Conservation (phyloP, 352 stramenopile genomes). For the Phytopythium boreale region DNA sequence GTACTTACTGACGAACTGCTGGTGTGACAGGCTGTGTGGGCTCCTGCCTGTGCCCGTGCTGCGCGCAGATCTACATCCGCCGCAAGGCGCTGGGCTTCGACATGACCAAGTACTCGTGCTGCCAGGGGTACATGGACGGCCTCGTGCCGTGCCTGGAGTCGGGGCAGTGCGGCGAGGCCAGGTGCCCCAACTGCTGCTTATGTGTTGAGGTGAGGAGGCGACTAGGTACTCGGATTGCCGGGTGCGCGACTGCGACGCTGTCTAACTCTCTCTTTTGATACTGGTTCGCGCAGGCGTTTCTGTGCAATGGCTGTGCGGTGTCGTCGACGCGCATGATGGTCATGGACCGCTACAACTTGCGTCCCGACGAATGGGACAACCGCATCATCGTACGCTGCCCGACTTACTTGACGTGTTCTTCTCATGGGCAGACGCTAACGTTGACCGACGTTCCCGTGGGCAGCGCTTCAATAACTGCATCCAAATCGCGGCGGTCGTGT, state of each 20-base stretch:
- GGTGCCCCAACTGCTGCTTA: slow-evolving; percentile 88
- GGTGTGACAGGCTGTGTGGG: slow-evolving; percentile 44
- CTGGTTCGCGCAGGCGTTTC: slow-evolving; percentile 43
- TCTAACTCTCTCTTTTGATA: background rate
- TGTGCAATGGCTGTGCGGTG: slow-evolving; percentile 88
- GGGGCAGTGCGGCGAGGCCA: slow-evolving; percentile 82
- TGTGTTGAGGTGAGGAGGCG: slow-evolving; percentile 77
- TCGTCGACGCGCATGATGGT: slow-evolving; percentile 89
- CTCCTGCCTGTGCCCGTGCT: slow-evolving; percentile 84
- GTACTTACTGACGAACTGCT: slow-evolving; percentile 5
- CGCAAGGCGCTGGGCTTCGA: slow-evolving; percentile 90
- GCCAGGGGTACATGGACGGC: slow-evolving; percentile 91
- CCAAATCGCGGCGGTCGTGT: slow-evolving; percentile 71
- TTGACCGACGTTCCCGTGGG: background rate
- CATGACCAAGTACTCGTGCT: slow-evolving; percentile 93
- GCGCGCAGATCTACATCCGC: slow-evolving; percentile 88
- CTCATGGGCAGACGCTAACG: background rate
- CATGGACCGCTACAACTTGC: slow-evolving; percentile 89
- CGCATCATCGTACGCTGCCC: slow-evolving; percentile 78
- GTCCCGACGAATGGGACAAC: slow-evolving; percentile 92
- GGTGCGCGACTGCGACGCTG: background rate
- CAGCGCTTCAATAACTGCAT: slow-evolving; percentile 94
- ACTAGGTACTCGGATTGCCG: background rate
- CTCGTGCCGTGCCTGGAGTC: slow-evolving; percentile 85
- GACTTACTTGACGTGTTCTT: background rate